Conservation (phyloP, 805 yeast species). For the Lipomyces starkeyi region DNA sequence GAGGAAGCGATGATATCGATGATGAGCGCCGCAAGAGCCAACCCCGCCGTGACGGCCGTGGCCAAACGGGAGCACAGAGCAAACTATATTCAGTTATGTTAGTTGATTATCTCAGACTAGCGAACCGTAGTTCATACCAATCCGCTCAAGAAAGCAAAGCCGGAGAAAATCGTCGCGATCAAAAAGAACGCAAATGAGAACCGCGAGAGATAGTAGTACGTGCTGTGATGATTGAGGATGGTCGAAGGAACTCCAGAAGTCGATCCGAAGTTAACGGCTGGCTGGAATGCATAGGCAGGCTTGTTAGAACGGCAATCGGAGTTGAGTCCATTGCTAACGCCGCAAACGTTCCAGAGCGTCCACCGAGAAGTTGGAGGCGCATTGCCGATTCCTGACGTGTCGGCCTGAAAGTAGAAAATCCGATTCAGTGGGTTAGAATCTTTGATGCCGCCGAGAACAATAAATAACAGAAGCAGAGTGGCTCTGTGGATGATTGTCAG, state of each 20-base stretch:
- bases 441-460: constrained; percentile 69
- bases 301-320: constrained; percentile 57
- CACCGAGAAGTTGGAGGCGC: constrained; percentile 63
- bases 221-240: constrained; percentile 56
- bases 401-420: constrained; percentile 83
- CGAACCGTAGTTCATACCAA: constrained; percentile 11
- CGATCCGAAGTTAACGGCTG: constrained; percentile 71
- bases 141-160: constrained; percentile 51
- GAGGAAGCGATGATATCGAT: constrained; percentile 43
- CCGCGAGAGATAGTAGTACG: constrained; percentile 70
- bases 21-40: constrained; percentile 40
- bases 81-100: constrained; percentile 12
- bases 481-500: constrained; percentile 46
- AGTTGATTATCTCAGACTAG: not conserved
- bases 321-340: constrained; percentile 55
- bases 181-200: constrained; percentile 69
- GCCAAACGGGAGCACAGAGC: constrained; percentile 32
- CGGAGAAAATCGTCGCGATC: constrained; percentile 61
- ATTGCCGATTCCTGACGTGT: constrained; percentile 60
- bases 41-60: constrained; percentile 34
- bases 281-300: constrained; percentile 88
- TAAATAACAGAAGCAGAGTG: constrained; percentile 61
- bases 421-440: constrained; percentile 59
- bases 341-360: constrained; percentile 77
- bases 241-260: constrained; percentile 58